These are phyloP conservation scores for Nakaseomyces sp. DNA, from an alignment of 1,139 yeast species.

Conservation along the genomic window DNA sequence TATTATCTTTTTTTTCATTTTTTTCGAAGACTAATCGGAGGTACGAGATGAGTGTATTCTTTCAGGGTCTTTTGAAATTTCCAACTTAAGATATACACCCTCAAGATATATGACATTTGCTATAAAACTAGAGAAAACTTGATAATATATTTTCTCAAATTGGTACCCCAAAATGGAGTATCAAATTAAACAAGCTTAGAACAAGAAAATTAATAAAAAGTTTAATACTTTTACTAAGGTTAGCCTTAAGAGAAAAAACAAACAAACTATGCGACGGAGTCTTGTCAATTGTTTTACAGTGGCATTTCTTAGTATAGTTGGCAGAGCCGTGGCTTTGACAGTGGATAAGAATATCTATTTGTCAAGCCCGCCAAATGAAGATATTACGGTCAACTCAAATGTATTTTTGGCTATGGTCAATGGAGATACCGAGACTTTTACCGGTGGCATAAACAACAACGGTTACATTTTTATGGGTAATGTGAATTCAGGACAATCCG, in stretches of 20 bases:
- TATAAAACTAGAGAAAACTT: no score
- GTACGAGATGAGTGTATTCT: no score
- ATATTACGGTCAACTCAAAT: conserved; percentile 8
- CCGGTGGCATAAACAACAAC: conserved; percentile 9
- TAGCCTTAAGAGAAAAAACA: neutral
- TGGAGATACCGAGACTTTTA: conserved; percentile 8
- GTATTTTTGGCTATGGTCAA: conserved; percentile 11
- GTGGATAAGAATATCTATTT: neutral
- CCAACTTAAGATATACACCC: no score
- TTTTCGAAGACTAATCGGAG: no score
- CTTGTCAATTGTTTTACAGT: neutral
- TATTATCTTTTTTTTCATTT: no score
- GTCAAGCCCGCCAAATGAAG: conserved; percentile 5
- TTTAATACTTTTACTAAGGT: no score
- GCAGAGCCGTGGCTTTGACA: neutral
- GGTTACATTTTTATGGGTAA: conserved; percentile 15
- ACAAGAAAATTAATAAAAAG: no score
- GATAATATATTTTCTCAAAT: no score
- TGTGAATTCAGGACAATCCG: conserved; percentile 7
- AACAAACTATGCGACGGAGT: neutral
- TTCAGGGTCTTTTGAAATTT: no score
- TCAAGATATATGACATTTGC: no score
- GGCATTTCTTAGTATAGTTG: neutral
- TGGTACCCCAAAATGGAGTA: no score
- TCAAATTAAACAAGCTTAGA: no score